A percentile compares a stretch with the other conserved stretches of the same genome.
Evolutionary conservation across 192 early-diverging fungal species (phyloP).

Genomic region (Coemansia sp.): DNA sequence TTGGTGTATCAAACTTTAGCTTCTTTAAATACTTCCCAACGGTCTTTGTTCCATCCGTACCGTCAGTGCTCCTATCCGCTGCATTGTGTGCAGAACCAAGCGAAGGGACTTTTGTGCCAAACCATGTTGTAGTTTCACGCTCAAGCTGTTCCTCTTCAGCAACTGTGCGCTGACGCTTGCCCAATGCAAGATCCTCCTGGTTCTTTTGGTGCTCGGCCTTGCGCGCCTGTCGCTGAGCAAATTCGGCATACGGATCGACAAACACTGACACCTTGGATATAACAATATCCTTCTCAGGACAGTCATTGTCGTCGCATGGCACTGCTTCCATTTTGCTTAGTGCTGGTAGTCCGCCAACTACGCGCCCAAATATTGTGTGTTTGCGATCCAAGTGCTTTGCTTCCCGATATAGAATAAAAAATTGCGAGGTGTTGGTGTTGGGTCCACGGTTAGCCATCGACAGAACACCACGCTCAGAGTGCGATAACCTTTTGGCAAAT

Average conservation of each 20-base stretch:
- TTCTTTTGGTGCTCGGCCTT: constrained; percentile 59
- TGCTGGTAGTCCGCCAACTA: constrained; percentile 84
- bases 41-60: too few species aligned
- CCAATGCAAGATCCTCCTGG: constrained; percentile 37
- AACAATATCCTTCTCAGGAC: constrained; percentile 69
- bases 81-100: too few species aligned
- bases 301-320: constrained; percentile 68
- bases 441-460: constrained; percentile 96
- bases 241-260: constrained; percentile 84
- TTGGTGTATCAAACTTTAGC: constrained; percentile 11
- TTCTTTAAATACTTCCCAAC: constrained; percentile 42
- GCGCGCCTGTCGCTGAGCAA: constrained; percentile 64
- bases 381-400: constrained; percentile 75
- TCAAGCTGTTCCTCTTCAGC: constrained; percentile 57
- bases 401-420: constrained; percentile 68
- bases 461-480: constrained; percentile 79
- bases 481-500: constrained; percentile 65
- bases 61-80: not conserved
- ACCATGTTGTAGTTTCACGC: constrained; percentile 70
- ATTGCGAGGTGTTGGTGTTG: constrained; percentile 78
- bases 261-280: constrained; percentile 75
- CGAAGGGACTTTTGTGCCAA: constrained; percentile 58
- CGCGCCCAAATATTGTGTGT: constrained; percentile 92
- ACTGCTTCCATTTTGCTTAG: constrained; percentile 78
- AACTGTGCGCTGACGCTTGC: constrained; percentile 40